Evolutionary conservation across 495 filamentous ascomycete genomes (phyloP).

Genomic region (Trypethelium eluteriae): DNA sequence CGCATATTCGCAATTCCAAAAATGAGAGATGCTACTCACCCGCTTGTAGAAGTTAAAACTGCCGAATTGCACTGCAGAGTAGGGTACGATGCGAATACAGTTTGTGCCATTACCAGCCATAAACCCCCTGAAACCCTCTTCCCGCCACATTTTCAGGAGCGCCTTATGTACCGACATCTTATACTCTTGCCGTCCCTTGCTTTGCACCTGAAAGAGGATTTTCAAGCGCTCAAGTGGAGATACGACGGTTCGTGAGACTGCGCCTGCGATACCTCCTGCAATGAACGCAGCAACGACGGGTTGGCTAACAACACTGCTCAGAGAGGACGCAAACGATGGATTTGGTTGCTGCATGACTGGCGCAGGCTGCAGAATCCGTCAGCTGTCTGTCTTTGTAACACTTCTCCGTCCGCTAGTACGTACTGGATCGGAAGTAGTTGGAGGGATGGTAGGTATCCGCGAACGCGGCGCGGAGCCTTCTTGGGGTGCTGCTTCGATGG

Average conservation of each 20-base stretch:
- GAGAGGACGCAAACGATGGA: neutral
- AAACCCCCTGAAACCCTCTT: conserved; percentile 93
- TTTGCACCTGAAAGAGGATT: conserved; percentile 95
- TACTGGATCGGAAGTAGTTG: neutral
- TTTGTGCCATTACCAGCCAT: conserved; percentile 98
- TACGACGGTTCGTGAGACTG: conserved; percentile 94
- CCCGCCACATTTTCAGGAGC: conserved; percentile 85
- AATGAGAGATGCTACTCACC: conserved; percentile 45
- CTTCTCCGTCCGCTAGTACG: neutral
- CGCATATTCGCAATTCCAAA: neutral
- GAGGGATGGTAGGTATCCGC: neutral
- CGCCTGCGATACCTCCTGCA: conserved; percentile 91
- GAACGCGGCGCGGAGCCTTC: neutral
- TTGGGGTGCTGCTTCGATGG: conserved; percentile 1
- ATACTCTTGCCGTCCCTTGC: conserved; percentile 81
- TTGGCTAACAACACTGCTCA: conserved; percentile 46
- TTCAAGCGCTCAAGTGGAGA: conserved; percentile 92
- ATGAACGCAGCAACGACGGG: conserved; percentile 86
- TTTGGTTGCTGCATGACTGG: conserved; percentile 8
- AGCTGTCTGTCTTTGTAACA: neutral
- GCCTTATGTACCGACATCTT: conserved; percentile 83
- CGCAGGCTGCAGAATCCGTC: neutral
- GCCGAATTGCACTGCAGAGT: conserved; percentile 95
- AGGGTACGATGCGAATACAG: conserved; percentile 95
- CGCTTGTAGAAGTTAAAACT: conserved; percentile 96